phyloP scores from a whole-genome alignment of 805 yeast genomes.

The Komagataella phaffii region DNA sequence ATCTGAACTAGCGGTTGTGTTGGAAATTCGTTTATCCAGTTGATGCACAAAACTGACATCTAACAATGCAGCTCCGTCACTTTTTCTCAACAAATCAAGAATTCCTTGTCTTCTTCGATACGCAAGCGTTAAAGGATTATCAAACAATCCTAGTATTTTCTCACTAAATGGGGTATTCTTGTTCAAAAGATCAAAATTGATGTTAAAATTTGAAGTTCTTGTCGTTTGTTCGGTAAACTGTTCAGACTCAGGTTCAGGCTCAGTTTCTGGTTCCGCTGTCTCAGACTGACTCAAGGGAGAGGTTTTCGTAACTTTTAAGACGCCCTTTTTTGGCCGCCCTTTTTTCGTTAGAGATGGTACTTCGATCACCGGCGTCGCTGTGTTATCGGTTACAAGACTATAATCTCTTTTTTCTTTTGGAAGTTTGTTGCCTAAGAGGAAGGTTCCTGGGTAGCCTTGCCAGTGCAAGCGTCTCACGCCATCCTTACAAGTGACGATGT shows the following conservation, averaged over 20 bases:
- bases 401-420: not conserved
- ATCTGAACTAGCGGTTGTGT: constrained; percentile 30
- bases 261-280: not conserved
- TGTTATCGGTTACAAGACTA: not conserved
- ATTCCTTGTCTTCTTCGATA: constrained; percentile 29
- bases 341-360: not conserved
- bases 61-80: constrained; percentile 31
- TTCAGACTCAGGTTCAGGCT: not conserved
- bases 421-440: not conserved
- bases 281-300: not conserved
- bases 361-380: not conserved
- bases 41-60: constrained; percentile 24
- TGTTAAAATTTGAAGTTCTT: constrained; percentile 1
- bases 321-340: not conserved
- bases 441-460: not conserved
- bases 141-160: not conserved
- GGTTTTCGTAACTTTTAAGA: not conserved
- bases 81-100: constrained; percentile 24
- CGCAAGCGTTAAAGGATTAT: constrained; percentile 5
- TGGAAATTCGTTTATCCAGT: constrained; percentile 24
- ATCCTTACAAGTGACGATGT: not conserved
- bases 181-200: constrained; percentile 2
- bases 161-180: not conserved
- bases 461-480: not conserved
- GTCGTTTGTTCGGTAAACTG: constrained; percentile 2